Percentiles rank a stretch among this genome's conserved stretches.
Evolutionary conservation across 2,329 filamentous ascomycete genomes (phyloP).

Genomic region (Fusarium lyarnte): DNA sequence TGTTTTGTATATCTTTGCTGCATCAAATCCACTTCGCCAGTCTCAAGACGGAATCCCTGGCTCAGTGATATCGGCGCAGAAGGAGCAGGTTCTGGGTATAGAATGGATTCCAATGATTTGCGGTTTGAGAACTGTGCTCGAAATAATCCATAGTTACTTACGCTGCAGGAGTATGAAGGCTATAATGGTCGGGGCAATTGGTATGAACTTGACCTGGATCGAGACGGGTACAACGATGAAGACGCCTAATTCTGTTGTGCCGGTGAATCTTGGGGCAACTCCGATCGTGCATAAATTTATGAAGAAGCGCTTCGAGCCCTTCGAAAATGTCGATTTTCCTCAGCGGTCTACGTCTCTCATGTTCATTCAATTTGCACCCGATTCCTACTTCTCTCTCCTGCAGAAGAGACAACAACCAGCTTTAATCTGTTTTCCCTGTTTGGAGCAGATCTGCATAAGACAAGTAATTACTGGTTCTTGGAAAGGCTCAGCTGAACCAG

Average conservation of each 20-base stretch:
- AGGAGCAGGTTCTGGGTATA: background rate
- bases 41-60: background rate
- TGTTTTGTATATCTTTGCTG: background rate
- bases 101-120: background rate
- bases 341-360: background rate
- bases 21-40: background rate
- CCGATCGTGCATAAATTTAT: rapidly evolving
- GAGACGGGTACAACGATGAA: background rate
- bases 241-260: background rate
- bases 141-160: background rate
- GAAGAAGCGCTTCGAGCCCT: background rate
- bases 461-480: background rate
- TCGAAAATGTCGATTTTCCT: background rate
- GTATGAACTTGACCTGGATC: rapidly evolving
- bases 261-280: background rate
- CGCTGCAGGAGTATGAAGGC: rapidly evolving
- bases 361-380: background rate
- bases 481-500: background rate
- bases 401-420: background rate
- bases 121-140: background rate
- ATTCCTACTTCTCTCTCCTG: rapidly evolving
- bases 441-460: background rate
- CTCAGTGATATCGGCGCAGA: rapidly evolving
- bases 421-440: background rate
- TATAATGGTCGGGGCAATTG: background rate